A percentile compares a stretch with the other conserved stretches of the same genome.
Evolutionary conservation across 73 alveolate genomes (phyloP).

Genomic region (Breviolum minutum): DNA sequence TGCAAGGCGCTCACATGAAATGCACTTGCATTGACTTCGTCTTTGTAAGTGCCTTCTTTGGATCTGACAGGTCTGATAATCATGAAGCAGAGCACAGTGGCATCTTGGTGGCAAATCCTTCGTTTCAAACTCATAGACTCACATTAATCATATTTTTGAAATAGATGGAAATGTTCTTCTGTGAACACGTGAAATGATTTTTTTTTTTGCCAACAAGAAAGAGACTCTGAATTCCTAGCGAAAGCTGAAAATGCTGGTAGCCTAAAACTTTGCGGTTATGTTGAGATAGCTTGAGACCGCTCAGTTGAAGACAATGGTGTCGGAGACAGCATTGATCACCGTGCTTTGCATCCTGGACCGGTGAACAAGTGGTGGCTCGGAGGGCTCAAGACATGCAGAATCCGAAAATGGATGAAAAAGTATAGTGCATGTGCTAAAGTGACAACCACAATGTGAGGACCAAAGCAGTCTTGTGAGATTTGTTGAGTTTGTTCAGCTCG

Average conservation of each 20-base stretch:
- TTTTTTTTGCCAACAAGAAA: too few species aligned
- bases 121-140: not conserved
- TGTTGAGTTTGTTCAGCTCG: not conserved
- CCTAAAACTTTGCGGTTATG: too few species aligned
- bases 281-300: not conserved
- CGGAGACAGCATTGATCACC: conserved; percentile 1
- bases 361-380: not conserved
- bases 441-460: not conserved
- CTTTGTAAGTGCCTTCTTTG: not conserved
- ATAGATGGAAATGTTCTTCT: not conserved
- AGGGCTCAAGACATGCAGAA: not conserved
- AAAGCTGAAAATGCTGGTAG: too few species aligned
- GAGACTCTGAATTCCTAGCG: too few species aligned
- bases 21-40: not conserved
- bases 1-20: conserved; percentile 31
- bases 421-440: not conserved
- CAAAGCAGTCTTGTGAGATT: not conserved
- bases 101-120: not conserved
- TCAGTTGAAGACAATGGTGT: conserved; percentile 46
- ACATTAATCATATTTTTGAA: too few species aligned
- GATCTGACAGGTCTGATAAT: conserved; percentile 17
- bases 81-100: conserved; percentile 66
- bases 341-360: conserved; percentile 23
- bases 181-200: not conserved
- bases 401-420: not conserved